phyloP scores from a whole-genome alignment of 2,329 filamentous ascomycete genomes.

The Lachnellula willkommii region DNA sequence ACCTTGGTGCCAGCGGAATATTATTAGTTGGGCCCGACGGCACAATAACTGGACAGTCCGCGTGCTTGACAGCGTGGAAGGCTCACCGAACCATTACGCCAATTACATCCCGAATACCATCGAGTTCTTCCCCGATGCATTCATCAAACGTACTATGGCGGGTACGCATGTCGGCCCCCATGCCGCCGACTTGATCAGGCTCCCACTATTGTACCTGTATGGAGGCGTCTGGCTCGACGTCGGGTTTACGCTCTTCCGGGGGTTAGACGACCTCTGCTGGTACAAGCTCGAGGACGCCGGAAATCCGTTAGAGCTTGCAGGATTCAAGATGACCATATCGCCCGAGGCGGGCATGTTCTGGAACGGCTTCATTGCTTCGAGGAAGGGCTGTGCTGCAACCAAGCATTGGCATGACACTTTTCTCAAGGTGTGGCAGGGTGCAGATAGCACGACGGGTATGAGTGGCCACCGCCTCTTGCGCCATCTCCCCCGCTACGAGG shows the following conservation, averaged over 20 bases:
- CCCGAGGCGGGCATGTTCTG: constrained; percentile 22
- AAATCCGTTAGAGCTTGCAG: constrained; percentile 33
- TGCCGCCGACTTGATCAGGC: constrained; percentile 42
- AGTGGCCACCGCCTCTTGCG: constrained; percentile 32
- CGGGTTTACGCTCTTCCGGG: constrained; percentile 37
- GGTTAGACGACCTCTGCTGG: constrained; percentile 41
- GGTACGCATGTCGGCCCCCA: constrained; percentile 41
- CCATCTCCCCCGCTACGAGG: constrained; percentile 23
- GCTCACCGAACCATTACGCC: constrained; percentile 34
- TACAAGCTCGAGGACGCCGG: constrained; percentile 34
- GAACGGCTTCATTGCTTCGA: constrained; percentile 41
- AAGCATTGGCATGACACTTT: constrained; percentile 39
- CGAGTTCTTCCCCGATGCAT: constrained; percentile 36
- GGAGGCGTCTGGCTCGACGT: constrained; percentile 42
- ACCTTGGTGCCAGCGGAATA: constrained; percentile 34
- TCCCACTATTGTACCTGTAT: constrained; percentile 37
- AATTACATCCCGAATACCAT: constrained; percentile 31
- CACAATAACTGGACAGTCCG: constrained; percentile 40
- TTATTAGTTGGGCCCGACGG: constrained; percentile 35
- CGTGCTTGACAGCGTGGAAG: constrained; percentile 35
- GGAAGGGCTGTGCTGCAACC: constrained; percentile 40
- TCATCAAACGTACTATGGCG: constrained; percentile 40
- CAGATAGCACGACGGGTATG: constrained; percentile 30
- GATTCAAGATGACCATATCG: constrained; percentile 19
- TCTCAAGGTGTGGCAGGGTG: constrained; percentile 33